These are phyloP conservation scores for Hypocreales sp. DNA, from an alignment of 2,329 filamentous ascomycete species.

Conservation along the genomic window DNA sequence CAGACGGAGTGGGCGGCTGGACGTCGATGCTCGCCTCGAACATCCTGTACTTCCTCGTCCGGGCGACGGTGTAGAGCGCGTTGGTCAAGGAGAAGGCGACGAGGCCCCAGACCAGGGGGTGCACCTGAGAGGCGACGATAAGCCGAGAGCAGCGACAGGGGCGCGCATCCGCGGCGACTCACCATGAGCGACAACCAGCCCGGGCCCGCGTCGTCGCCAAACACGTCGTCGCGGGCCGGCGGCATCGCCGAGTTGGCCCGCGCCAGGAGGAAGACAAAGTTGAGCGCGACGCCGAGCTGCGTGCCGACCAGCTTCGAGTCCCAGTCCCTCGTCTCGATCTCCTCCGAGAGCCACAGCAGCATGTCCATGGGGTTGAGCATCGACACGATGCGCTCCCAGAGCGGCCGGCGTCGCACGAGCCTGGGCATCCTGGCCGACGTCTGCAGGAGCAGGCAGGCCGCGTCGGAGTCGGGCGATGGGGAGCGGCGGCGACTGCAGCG, in stretches of 20 bases:
- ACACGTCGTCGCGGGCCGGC: constrained; percentile 61
- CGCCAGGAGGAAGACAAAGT: constrained; percentile 67
- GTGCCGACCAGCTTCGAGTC: constrained; percentile 67
- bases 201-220: constrained; percentile 51
- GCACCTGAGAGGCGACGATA: too few relatives aligned
- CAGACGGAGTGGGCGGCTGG: constrained; percentile 65
- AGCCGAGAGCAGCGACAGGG: too few relatives aligned
- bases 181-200: constrained; percentile 49
- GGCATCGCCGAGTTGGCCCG: constrained; percentile 54
- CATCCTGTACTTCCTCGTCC: constrained; percentile 74
- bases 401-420: constrained; percentile 66
- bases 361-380: constrained; percentile 81
- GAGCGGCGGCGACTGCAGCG: too few relatives aligned
- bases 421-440: constrained; percentile 45
- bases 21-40: constrained; percentile 78
- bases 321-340: constrained; percentile 83
- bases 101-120: constrained; percentile 56
- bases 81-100: constrained; percentile 55
- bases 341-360: constrained; percentile 79
- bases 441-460: too few relatives aligned
- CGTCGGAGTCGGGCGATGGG: too few relatives aligned
- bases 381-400: constrained; percentile 65
- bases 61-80: constrained; percentile 65
- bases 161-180: constrained; percentile 16
- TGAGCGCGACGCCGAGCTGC: constrained; percentile 60